These are phyloP conservation scores for Quillaja saponaria DNA, from an alignment of 306 rosid species.

Conservation along the genomic window DNA sequence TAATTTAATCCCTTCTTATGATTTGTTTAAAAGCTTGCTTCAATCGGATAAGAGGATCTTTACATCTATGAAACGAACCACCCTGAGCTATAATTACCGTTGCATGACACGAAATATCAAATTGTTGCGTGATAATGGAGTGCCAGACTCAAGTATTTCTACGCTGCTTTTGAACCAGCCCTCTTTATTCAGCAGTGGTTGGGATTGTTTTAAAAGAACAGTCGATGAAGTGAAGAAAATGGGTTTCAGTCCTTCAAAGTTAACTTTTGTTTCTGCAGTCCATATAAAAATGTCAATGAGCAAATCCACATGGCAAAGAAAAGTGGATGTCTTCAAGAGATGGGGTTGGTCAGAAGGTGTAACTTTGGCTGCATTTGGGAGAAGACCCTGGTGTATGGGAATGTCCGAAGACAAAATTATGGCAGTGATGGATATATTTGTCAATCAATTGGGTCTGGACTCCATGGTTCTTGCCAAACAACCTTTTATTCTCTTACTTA, in stretches of 20 bases:
- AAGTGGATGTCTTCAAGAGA: constrained; percentile 35
- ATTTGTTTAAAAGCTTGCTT: not conserved
- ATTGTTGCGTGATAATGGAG: constrained; percentile 14
- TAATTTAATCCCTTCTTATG: constrained; percentile 2
- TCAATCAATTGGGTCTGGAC: constrained; percentile 34
- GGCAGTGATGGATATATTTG: constrained; percentile 41
- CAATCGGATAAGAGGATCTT: not conserved
- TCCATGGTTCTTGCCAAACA: constrained; percentile 18
- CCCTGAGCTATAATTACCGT: not conserved
- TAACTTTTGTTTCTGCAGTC: constrained; percentile 33
- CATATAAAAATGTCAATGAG: constrained; percentile 20
- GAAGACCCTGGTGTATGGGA: constrained; percentile 41
- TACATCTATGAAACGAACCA: not conserved
- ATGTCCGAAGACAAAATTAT: constrained; percentile 39
- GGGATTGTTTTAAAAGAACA: not conserved
- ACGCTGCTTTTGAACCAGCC: not conserved
- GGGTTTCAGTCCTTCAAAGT: constrained; percentile 38
- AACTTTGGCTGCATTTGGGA: constrained; percentile 33
- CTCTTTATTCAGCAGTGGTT: not conserved
- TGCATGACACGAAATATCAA: not conserved
- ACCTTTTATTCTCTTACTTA: constrained; percentile 1
- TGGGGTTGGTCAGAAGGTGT: constrained; percentile 66
- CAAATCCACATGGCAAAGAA: constrained; percentile 41
- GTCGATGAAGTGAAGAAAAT: constrained; percentile 37
- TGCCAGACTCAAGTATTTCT: constrained; percentile 19